Conservation (phyloP, 441 rosid genomes). For the Pelargonium myrrhifolium region DNA sequence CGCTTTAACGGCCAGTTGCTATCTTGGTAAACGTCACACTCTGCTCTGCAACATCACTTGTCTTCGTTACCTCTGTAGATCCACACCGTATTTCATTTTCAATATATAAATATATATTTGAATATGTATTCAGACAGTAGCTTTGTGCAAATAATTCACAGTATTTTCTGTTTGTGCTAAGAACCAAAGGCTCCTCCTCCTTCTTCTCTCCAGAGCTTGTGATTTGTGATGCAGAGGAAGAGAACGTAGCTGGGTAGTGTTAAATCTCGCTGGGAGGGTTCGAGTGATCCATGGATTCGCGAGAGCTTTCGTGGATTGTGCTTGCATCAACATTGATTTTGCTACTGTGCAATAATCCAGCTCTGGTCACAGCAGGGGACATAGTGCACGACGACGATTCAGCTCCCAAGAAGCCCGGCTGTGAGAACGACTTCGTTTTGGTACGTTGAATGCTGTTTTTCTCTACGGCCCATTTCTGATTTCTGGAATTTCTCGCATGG, state of each 20-base stretch:
- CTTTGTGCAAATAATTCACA: no score
- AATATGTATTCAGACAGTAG: no score
- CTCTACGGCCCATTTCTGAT: slow-evolving; percentile 21
- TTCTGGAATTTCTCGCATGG: slow-evolving; percentile 23
- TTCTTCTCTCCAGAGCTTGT: slow-evolving; percentile 7
- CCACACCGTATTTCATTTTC: no score
- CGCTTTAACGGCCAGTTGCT: no score
- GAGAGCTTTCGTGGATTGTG: slow-evolving; percentile 30
- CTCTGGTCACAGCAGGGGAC: slow-evolving; percentile 65
- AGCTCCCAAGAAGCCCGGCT: slow-evolving; percentile 97
- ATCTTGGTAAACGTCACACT: no score
- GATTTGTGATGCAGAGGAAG: slow-evolving; percentile 30
- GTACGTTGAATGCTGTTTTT: slow-evolving; percentile 29
- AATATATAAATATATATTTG: no score
- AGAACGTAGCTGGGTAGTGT: slow-evolving; percentile 19
- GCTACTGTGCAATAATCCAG: slow-evolving; percentile 32
- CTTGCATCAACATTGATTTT: slow-evolving; percentile 32
- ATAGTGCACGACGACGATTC: slow-evolving; percentile 76
- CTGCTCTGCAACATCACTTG: no score
- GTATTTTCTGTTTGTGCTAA: no score
- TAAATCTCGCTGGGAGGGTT: slow-evolving; percentile 13
- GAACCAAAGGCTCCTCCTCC: slow-evolving; percentile 6
- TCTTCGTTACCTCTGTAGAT: no score
- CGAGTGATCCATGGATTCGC: slow-evolving; percentile 51
- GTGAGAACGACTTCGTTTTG: slow-evolving; percentile 93